These are phyloP conservation scores for Hymenoscyphus occultus DNA, from an alignment of 2,329 filamentous ascomycete genomes.

Conservation along the genomic window DNA sequence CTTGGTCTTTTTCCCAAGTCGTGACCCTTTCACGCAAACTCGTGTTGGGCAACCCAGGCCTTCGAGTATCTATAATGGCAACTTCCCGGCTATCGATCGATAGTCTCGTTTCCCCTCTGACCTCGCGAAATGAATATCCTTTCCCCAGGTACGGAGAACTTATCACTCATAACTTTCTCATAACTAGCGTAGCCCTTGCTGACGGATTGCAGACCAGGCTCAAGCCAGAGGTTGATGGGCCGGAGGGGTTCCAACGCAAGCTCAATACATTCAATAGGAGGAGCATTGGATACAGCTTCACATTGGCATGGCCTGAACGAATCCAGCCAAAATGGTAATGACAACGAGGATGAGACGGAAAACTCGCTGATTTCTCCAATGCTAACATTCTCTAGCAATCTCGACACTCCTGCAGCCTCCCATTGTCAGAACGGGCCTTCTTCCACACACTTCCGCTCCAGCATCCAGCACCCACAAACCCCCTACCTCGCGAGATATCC, in stretches of 20 bases:
- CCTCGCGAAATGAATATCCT: conserved; percentile 46
- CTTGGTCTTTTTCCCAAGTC: conserved; percentile 9
- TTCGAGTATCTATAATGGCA: conserved; percentile 36
- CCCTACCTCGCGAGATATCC: conserved; percentile 85
- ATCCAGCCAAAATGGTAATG: conserved; percentile 85
- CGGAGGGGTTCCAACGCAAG: conserved; percentile 82
- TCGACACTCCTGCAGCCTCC: conserved; percentile 90
- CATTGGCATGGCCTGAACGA: conserved; percentile 60
- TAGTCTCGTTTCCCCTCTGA: conserved; percentile 42
- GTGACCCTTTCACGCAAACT: conserved; percentile 3
- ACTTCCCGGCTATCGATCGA: conserved; percentile 46
- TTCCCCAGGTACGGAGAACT: conserved; percentile 47
- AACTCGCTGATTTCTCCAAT: conserved; percentile 65
- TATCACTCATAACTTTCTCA: conserved; percentile 4
- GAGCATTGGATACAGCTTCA: conserved; percentile 70
- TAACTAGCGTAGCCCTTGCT: conserved; percentile 42
- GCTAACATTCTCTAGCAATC: conserved; percentile 90
- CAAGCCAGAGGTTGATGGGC: conserved; percentile 43
- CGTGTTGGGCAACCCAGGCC: conserved; percentile 1
- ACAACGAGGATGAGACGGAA: conserved; percentile 57
- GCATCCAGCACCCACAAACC: conserved; percentile 71
- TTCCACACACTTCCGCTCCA: conserved; percentile 72
- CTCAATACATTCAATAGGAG: conserved; percentile 79
- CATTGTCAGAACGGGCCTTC: conserved; percentile 81
- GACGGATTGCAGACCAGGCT: conserved; percentile 30